phyloP scores from a whole-genome alignment of 1,284 basidiomycete species.

The Inonotus obliquus region DNA sequence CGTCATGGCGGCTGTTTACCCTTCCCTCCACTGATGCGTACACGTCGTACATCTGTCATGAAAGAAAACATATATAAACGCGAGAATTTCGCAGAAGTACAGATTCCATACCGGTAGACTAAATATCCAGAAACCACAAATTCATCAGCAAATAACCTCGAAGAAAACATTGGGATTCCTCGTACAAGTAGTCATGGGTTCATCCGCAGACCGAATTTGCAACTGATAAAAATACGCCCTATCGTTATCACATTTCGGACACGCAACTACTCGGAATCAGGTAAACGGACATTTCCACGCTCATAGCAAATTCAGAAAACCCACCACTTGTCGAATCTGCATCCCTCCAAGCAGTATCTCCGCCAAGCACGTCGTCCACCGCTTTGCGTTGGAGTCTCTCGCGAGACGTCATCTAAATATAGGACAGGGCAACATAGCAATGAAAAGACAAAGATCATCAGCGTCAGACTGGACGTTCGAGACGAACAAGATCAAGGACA shows the following conservation, averaged over 20 bases:
- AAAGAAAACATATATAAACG: not conserved
- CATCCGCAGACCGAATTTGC: conserved; percentile 94
- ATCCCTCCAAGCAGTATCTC: conserved; percentile 92
- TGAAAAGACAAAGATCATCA: conserved; percentile 1
- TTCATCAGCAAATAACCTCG: conserved; percentile 1
- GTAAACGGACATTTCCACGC: not conserved
- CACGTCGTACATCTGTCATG: conserved; percentile 15
- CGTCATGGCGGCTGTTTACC: not conserved
- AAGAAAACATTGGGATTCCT: conserved; percentile 13
- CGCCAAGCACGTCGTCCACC: conserved; percentile 92
- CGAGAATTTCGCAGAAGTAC: not conserved
- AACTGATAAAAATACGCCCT: conserved; percentile 94
- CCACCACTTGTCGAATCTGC: conserved; percentile 84
- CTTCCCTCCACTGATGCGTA: conserved; percentile 19
- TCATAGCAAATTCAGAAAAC: conserved; percentile 25
- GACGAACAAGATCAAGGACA: not conserved
- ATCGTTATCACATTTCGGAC: conserved; percentile 87
- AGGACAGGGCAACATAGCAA: not conserved
- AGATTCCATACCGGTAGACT: conserved; percentile 16
- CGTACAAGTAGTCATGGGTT: conserved; percentile 96
- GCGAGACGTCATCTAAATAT: conserved; percentile 76
- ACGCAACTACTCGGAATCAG: conserved; percentile 52
- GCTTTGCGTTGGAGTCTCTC: conserved; percentile 81
- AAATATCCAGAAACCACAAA: not conserved
- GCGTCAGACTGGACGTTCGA: not conserved